Percentiles rank a stretch among this genome's conserved stretches.
Conservation (phyloP, 1,284 basidiomycete genomes). For the Malassezia arunalokei region DNA sequence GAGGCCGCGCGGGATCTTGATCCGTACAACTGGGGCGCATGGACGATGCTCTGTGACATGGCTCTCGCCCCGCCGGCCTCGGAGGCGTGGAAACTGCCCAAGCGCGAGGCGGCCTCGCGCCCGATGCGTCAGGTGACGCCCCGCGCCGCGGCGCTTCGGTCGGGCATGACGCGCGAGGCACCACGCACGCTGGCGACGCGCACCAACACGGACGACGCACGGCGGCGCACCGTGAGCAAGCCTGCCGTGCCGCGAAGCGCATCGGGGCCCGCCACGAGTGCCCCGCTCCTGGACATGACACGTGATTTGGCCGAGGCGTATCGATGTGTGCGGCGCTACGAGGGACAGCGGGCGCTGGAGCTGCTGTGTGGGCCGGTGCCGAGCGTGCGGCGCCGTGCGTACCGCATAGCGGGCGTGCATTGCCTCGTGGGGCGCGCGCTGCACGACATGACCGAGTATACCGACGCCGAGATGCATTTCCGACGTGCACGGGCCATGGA, state of each 20-base stretch:
- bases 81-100: slow-evolving; percentile 12
- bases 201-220: slow-evolving; percentile 5
- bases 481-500: slow-evolving; percentile 19
- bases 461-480: slow-evolving; percentile 32
- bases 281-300: background rate
- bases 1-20: slow-evolving; percentile 21
- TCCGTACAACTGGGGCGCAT: slow-evolving; percentile 36
- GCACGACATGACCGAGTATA: slow-evolving; percentile 35
- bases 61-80: slow-evolving; percentile 9
- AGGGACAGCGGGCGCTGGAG: slow-evolving; percentile 21
- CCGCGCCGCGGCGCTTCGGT: slow-evolving; percentile 13
- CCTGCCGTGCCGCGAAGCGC: background rate
- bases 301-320: slow-evolving; percentile 31
- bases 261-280: background rate
- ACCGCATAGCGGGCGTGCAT: slow-evolving; percentile 21
- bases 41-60: slow-evolving; percentile 32
- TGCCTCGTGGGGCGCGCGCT: slow-evolving; percentile 29
- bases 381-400: slow-evolving; percentile 1
- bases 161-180: slow-evolving; percentile 7
- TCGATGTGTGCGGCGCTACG: slow-evolving; percentile 24
- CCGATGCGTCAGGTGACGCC: slow-evolving; percentile 12
- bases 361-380: slow-evolving; percentile 7
- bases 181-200: slow-evolving; percentile 9
- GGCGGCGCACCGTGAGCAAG: background rate
- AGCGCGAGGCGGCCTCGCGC: background rate